phyloP scores from a whole-genome alignment of 2,329 filamentous ascomycete species.

The Myriosclerotinia scirpicola region DNA sequence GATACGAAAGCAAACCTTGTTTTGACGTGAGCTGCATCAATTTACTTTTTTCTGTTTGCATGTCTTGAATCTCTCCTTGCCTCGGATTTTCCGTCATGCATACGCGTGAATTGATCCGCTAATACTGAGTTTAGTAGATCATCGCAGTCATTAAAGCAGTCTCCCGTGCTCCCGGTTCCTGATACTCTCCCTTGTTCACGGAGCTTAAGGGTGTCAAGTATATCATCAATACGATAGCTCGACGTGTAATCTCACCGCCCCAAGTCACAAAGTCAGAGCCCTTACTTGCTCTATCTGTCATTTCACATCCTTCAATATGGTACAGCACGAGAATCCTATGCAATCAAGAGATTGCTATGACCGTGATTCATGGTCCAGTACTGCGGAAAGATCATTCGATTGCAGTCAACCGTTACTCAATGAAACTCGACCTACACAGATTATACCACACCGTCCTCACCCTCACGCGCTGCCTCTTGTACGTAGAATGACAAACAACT shows the following conservation, averaged over 20 bases:
- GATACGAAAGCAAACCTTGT: slow-evolving; percentile 12
- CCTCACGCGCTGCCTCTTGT: slow-evolving; percentile 19
- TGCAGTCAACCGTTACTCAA: slow-evolving; percentile 26
- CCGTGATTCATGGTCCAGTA: slow-evolving; percentile 29
- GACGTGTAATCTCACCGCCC: slow-evolving; percentile 35
- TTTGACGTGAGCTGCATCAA: slow-evolving; percentile 14
- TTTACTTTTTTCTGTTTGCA: slow-evolving; percentile 27
- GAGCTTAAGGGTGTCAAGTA: slow-evolving; percentile 22
- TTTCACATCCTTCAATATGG: slow-evolving; percentile 34
- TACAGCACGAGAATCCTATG: slow-evolving; percentile 28
- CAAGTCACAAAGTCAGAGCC: slow-evolving; percentile 20
- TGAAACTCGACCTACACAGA: slow-evolving; percentile 26
- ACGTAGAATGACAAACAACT: slow-evolving; percentile 1
- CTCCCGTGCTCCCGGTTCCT: slow-evolving; percentile 25
- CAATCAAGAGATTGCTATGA: slow-evolving; percentile 28
- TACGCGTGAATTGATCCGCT: slow-evolving; percentile 5
- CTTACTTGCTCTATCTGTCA: slow-evolving; percentile 12
- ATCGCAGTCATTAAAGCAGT: slow-evolving; percentile 12
- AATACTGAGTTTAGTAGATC: background rate
- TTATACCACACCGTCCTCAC: slow-evolving; percentile 23
- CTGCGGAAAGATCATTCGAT: slow-evolving; percentile 31
- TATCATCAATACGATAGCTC: slow-evolving; percentile 41
- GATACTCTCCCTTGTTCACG: slow-evolving; percentile 23
- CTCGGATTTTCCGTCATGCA: slow-evolving; percentile 7
- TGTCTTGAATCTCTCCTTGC: slow-evolving; percentile 30